These are phyloP conservation scores for Xylaria palmicola DNA, from an alignment of 495 filamentous ascomycete species.

Conservation along the genomic window DNA sequence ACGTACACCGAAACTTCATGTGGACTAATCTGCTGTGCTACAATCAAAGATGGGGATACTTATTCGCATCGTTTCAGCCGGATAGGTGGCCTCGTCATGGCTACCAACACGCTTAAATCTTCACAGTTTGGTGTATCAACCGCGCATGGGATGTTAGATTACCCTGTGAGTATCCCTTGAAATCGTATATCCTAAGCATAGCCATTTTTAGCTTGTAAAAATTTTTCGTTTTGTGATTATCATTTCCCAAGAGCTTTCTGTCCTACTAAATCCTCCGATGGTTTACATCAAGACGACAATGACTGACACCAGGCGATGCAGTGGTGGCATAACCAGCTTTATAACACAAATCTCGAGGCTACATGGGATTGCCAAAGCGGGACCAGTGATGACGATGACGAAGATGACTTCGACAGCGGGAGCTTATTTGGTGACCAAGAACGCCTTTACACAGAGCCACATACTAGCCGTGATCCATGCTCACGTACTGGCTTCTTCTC, in stretches of 20 bases:
- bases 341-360: background rate
- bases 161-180: background rate
- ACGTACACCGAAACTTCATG: too few relatives aligned
- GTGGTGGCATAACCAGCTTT: background rate
- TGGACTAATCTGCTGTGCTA: background rate
- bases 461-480: background rate
- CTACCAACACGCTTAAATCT: background rate
- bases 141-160: background rate
- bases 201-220: background rate
- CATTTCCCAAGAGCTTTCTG: background rate
- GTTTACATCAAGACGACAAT: background rate
- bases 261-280: background rate
- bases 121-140: slow-evolving; percentile 3
- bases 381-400: background rate
- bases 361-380: background rate
- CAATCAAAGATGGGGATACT: background rate
- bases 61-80: slow-evolving; percentile 1
- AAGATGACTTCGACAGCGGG: background rate
- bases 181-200: background rate
- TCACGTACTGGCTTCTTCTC: too few relatives aligned
- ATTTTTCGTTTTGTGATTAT: background rate
- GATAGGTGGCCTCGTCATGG: background rate
- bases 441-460: background rate
- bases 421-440: background rate
- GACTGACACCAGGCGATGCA: background rate